Evolutionary conservation across 2,329 filamentous ascomycete genomes (phyloP).

Genomic region (Calonectria hongkongensis): DNA sequence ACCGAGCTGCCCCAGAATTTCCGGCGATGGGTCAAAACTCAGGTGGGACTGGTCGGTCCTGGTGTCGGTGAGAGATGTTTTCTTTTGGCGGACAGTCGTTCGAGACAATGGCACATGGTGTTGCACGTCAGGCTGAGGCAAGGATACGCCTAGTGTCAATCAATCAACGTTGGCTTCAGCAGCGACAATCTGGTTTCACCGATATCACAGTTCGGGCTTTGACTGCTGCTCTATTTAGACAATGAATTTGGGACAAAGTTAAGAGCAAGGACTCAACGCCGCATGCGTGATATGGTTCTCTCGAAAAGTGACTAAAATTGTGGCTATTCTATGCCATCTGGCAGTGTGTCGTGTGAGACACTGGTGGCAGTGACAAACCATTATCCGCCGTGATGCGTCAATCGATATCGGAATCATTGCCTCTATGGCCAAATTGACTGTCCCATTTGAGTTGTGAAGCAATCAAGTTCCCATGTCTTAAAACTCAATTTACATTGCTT

Average conservation of each 20-base stretch:
- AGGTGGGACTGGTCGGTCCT: neutral
- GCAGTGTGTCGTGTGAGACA: neutral
- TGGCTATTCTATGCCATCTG: neutral
- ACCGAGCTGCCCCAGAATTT: slow-evolving; percentile 19
- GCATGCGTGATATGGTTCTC: slow-evolving; percentile 10
- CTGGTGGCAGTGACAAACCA: neutral
- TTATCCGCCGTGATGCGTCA: neutral
- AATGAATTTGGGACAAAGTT: neutral
- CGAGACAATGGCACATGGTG: slow-evolving; percentile 8
- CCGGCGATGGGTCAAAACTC: neutral
- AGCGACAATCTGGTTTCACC: neutral
- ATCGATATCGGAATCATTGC: neutral
- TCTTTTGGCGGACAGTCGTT: slow-evolving; percentile 14
- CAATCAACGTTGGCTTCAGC: neutral
- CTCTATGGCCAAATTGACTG: neutral
- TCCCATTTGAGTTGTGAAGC: too few relatives aligned
- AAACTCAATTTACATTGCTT: slow-evolving; percentile 15
- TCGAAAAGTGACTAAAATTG: neutral
- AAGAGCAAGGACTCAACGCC: neutral
- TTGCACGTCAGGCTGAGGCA: slow-evolving; percentile 5
- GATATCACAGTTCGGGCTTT: too few relatives aligned
- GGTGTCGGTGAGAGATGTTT: slow-evolving; percentile 9
- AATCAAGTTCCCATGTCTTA: neutral
- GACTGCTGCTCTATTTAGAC: neutral
- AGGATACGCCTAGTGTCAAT: neutral